Conservation (phyloP, 108 stramenopile species). For the Cylindrotheca fusiformis region DNA sequence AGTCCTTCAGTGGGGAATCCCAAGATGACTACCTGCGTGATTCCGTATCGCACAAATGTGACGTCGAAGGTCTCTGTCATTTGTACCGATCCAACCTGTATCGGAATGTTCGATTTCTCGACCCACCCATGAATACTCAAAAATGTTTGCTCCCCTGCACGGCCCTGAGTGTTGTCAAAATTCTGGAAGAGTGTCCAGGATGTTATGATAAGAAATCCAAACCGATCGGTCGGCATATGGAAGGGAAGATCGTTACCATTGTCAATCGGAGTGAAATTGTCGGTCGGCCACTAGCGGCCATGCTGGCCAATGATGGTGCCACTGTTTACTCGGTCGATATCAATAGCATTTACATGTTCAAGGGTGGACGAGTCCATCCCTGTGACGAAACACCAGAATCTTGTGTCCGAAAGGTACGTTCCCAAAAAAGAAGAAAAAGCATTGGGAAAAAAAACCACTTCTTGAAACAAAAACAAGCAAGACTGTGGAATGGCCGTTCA, state of each 20-base stretch:
- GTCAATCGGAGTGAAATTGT: conserved; percentile 96
- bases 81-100: conserved; percentile 92
- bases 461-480: too few species aligned
- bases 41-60: conserved; percentile 85
- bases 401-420: conserved; percentile 85
- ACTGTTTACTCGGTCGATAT: conserved; percentile 94
- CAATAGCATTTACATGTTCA: conserved; percentile 86
- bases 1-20: conserved; percentile 88
- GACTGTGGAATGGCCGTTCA: too few species aligned
- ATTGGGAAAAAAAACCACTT: too few species aligned
- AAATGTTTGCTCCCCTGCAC: conserved; percentile 96
- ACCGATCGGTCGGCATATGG: conserved; percentile 70
- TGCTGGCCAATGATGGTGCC: conserved; percentile 97
- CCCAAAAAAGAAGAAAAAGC: too few species aligned
- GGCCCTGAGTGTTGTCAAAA: conserved; percentile 89
- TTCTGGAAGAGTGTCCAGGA: conserved; percentile 79
- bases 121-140: conserved; percentile 64
- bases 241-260: conserved; percentile 86
- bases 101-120: conserved; percentile 88
- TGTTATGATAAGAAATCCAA: conserved; percentile 58
- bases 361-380: conserved; percentile 59
- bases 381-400: conserved; percentile 84
- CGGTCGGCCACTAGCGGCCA: conserved; percentile 94
- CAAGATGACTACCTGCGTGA: conserved; percentile 98
- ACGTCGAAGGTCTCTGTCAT: conserved; percentile 96